These are phyloP conservation scores for Aspergillus uvarum DNA, from an alignment of 2,329 filamentous ascomycete species.

Conservation along the genomic window DNA sequence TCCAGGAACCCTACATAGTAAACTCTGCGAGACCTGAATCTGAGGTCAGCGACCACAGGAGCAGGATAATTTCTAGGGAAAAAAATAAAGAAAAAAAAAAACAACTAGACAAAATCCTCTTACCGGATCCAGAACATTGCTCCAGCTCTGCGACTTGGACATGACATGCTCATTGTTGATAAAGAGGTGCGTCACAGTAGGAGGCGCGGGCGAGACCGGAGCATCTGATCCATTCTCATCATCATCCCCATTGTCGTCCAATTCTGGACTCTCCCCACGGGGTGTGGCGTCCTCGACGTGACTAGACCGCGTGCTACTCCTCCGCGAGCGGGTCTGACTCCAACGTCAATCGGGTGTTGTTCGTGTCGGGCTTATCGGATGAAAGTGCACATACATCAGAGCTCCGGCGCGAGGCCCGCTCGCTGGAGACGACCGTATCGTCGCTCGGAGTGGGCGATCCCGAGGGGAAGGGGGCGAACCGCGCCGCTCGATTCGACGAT, in stretches of 20 bases:
- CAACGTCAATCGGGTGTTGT: neutral
- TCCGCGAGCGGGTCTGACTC: neutral
- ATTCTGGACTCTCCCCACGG: neutral
- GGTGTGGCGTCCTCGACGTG: neutral
- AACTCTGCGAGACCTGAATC: conserved; percentile 18
- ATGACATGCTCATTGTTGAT: conserved; percentile 26
- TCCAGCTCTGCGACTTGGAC: conserved; percentile 26
- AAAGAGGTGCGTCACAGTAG: conserved; percentile 21
- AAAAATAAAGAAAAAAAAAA: too few species aligned
- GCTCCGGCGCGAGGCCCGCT: neutral
- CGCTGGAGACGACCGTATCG: conserved; percentile 1
- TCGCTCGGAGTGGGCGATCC: conserved; percentile 7
- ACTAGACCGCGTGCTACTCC: conserved; percentile 1
- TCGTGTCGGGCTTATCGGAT: neutral
- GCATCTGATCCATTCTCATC: neutral
- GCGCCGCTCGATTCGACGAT: neutral
- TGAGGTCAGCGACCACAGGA: neutral
- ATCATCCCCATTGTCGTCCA: neutral
- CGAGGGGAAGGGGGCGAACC: conserved; percentile 8
- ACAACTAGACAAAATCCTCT: neutral
- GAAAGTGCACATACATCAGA: neutral
- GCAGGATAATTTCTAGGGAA: too few species aligned
- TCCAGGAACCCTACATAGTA: conserved; percentile 24
- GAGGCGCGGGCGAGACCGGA: conserved; percentile 16
- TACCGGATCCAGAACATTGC: conserved; percentile 27